Conservation (phyloP, 169 alveolate species). For the Amoebophrya sp. region DNA sequence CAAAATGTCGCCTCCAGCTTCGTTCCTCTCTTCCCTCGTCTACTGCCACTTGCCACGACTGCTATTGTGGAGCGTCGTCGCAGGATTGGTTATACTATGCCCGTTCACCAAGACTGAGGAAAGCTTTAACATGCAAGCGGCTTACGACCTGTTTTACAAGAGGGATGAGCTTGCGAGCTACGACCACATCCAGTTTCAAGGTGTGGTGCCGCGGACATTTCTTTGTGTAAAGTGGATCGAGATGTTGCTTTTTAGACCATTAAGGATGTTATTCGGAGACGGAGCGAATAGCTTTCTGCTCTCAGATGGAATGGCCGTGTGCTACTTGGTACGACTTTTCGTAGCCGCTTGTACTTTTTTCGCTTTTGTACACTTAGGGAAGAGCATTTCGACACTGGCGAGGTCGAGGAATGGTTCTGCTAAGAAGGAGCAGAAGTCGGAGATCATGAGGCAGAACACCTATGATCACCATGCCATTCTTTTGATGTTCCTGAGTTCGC, state of each 20-base stretch:
- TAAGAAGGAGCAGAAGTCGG: too few relatives aligned
- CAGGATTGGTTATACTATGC: not conserved
- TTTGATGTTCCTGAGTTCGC: not conserved
- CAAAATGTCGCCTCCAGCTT: too few relatives aligned
- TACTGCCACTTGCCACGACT: too few relatives aligned
- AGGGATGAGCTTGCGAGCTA: not conserved
- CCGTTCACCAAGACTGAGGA: conserved; percentile 19
- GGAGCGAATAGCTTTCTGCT: too few relatives aligned
- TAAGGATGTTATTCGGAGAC: too few relatives aligned
- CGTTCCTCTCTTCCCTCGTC: too few relatives aligned
- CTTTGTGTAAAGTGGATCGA: not conserved
- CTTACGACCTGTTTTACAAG: not conserved
- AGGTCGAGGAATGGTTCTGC: too few relatives aligned
- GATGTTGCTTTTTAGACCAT: not conserved
- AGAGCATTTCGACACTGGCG: too few relatives aligned
- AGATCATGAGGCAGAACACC: not conserved
- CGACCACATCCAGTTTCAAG: not conserved
- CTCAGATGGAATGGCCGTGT: too few relatives aligned
- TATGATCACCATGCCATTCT: not conserved
- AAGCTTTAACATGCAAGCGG: not conserved
- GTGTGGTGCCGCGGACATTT: conserved; percentile 7
- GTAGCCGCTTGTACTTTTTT: too few relatives aligned
- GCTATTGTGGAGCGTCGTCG: not conserved
- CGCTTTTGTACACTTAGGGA: too few relatives aligned
- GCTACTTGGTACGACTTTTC: too few relatives aligned